Evolutionary conservation across 2,329 filamentous ascomycete species (phyloP).

Genomic region (Xylaria sp.): DNA sequence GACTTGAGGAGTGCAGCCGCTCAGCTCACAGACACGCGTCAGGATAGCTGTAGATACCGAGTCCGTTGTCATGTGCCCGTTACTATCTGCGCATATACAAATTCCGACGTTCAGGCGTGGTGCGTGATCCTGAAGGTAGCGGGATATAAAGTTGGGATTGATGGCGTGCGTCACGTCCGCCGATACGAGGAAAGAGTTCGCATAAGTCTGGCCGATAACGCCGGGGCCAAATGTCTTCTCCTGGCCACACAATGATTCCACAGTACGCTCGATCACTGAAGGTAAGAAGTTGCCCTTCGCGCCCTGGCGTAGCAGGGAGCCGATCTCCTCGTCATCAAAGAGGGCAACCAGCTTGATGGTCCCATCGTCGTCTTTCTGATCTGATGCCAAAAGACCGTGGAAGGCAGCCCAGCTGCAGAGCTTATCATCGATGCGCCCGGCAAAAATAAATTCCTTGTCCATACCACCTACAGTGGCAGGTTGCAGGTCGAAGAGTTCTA

Average conservation of each 20-base stretch:
- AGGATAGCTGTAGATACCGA: constrained; percentile 82
- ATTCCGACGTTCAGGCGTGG: constrained; percentile 90
- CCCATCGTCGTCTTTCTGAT: constrained; percentile 61
- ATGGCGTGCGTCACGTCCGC: constrained; percentile 94
- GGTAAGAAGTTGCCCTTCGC: constrained; percentile 89
- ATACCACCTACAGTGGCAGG: constrained; percentile 83
- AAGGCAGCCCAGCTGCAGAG: constrained; percentile 94
- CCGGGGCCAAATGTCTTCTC: constrained; percentile 58
- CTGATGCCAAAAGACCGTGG: constrained; percentile 76
- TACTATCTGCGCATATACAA: constrained; percentile 78
- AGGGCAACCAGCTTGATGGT: constrained; percentile 89
- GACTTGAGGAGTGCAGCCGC: constrained; percentile 74
- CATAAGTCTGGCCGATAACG: constrained; percentile 80
- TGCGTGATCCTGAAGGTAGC: constrained; percentile 84
- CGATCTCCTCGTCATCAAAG: constrained; percentile 97
- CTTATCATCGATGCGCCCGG: constrained; percentile 95
- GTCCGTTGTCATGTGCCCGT: constrained; percentile 97
- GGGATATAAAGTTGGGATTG: constrained; percentile 88
- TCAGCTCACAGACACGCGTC: constrained; percentile 76
- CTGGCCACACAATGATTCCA: constrained; percentile 64
- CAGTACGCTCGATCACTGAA: constrained; percentile 77
- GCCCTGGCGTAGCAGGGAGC: constrained; percentile 86
- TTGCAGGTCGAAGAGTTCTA: constrained; percentile 92
- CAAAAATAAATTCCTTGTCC: constrained; percentile 93
- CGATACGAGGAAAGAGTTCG: constrained; percentile 89